Conservation (phyloP, 768 basidiomycete species). For the Cystoderma amianthinum region DNA sequence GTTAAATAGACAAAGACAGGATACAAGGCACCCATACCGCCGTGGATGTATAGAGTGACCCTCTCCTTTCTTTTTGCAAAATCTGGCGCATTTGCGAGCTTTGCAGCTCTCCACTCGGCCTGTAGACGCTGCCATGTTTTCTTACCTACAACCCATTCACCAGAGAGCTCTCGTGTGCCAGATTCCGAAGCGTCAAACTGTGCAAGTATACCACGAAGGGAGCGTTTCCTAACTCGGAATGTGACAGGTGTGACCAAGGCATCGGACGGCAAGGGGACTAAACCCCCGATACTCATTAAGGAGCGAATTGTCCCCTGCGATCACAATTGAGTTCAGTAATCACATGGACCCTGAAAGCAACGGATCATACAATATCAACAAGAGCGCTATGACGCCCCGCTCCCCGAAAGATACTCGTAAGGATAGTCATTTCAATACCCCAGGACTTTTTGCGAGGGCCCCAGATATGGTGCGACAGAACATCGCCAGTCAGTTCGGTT, state of each 20-base stretch:
- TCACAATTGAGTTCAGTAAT: slow-evolving; percentile 1
- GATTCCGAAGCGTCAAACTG: slow-evolving; percentile 69
- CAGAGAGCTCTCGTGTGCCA: slow-evolving; percentile 75
- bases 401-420: slow-evolving; percentile 81
- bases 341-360: slow-evolving; percentile 5
- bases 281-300: slow-evolving; percentile 72
- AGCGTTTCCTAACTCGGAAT: slow-evolving; percentile 69
- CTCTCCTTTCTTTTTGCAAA: slow-evolving; percentile 50
- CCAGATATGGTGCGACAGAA: slow-evolving; percentile 73
- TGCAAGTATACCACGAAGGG: slow-evolving; percentile 74
- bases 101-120: slow-evolving; percentile 63
- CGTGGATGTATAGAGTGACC: slow-evolving; percentile 91
- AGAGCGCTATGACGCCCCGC: slow-evolving; percentile 76
- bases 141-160: slow-evolving; percentile 97
- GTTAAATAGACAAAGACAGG: background rate
- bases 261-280: slow-evolving; percentile 85
- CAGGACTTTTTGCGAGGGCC: slow-evolving; percentile 88
- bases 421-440: slow-evolving; percentile 92
- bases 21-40: slow-evolving; percentile 49
- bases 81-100: slow-evolving; percentile 11
- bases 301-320: slow-evolving; percentile 40
- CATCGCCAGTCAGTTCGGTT: slow-evolving; percentile 51
- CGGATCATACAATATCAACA: slow-evolving; percentile 64
- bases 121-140: slow-evolving; percentile 86
- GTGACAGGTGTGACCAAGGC: slow-evolving; percentile 94